Percentiles rank a stretch among this genome's conserved stretches.
Conservation (phyloP, 1,139 yeast genomes). For the Yamadazyma jaroonii region DNA sequence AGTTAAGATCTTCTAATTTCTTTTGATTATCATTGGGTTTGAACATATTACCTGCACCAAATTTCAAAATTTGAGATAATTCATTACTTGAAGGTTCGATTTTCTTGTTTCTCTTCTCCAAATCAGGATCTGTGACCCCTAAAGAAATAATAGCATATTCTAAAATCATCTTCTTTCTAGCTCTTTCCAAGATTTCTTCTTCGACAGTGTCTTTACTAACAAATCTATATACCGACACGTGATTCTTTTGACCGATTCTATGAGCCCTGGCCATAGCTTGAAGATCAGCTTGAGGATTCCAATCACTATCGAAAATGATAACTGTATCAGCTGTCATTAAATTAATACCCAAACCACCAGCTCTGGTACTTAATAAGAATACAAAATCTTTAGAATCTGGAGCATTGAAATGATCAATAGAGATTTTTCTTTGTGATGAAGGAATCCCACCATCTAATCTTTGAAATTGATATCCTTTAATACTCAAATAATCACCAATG, state of each 20-base stretch:
- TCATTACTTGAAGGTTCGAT: constrained; percentile 81
- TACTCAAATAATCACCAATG: constrained; percentile 85
- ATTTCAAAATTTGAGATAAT: constrained; percentile 87
- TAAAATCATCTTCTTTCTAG: constrained; percentile 94
- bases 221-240: constrained; percentile 94
- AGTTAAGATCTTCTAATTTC: constrained; percentile 89
- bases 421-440: constrained; percentile 86
- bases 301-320: constrained; percentile 94
- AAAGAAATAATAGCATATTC: constrained; percentile 96
- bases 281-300: constrained; percentile 98
- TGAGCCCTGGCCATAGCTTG: constrained; percentile 99
- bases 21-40: constrained; percentile 89
- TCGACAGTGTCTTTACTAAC: constrained; percentile 97
- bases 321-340: constrained; percentile 99
- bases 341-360: constrained; percentile 98
- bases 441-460: constrained; percentile 97
- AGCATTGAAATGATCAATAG: constrained; percentile 96
- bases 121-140: constrained; percentile 80
- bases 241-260: constrained; percentile 97
- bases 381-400: constrained; percentile 92
- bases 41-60: constrained; percentile 99
- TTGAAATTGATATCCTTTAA: constrained; percentile 89
- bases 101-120: constrained; percentile 37
- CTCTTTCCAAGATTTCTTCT: constrained; percentile 94
- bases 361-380: constrained; percentile 88